phyloP scores from a whole-genome alignment of 2,329 filamentous ascomycete genomes.

The Fusarium sacchari region DNA sequence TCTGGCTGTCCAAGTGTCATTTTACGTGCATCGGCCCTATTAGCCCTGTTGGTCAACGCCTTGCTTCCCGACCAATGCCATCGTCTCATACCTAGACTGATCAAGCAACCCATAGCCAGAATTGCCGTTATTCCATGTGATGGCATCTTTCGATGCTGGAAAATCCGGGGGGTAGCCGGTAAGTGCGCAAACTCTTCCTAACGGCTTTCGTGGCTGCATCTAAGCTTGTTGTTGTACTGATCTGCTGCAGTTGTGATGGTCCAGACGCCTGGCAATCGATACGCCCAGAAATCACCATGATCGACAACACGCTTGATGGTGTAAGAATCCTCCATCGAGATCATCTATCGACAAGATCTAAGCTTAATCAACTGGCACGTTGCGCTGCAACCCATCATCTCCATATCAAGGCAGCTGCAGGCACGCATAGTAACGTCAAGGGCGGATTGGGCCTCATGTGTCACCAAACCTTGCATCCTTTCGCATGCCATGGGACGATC shows the following conservation, averaged over 20 bases:
- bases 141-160: not conserved
- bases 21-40: slow-evolving; percentile 19
- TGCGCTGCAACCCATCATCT: not conserved
- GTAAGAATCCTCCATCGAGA: not conserved
- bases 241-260: not conserved
- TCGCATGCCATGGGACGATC: not conserved
- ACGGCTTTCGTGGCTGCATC: not conserved
- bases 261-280: fast-evolving
- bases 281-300: not conserved
- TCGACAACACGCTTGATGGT: not conserved
- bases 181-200: too few species aligned
- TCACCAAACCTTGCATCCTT: not conserved
- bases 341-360: not conserved
- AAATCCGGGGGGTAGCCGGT: too few species aligned
- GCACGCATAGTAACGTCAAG: not conserved
- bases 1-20: slow-evolving; percentile 4
- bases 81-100: not conserved
- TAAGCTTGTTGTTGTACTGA: not conserved
- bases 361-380: not conserved
- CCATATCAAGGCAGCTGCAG: not conserved
- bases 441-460: not conserved
- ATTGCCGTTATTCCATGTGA: not conserved
- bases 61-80: not conserved
- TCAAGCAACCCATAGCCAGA: not conserved
- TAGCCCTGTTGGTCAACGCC: not conserved